Evolutionary conservation across 2,329 filamentous ascomycete species (phyloP).

Genomic region (Ophiostoma sp.): DNA sequence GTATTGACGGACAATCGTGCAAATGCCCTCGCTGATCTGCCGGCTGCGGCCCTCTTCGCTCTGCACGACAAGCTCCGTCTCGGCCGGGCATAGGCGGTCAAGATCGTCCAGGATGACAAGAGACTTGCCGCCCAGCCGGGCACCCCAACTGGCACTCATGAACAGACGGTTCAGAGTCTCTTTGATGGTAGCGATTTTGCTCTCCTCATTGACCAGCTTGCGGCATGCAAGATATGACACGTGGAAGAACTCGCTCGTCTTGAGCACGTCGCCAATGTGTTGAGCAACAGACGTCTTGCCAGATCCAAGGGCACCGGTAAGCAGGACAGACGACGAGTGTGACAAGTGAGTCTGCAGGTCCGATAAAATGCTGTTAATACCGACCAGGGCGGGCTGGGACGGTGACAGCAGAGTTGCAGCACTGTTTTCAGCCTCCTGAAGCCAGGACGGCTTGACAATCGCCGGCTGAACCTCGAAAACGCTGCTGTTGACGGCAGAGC

Average conservation of each 20-base stretch:
- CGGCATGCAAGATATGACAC: conserved; percentile 82
- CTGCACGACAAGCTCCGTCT: conserved; percentile 89
- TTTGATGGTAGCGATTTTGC: conserved; percentile 81
- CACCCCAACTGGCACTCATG: conserved; percentile 85
- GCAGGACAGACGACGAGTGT: conserved; percentile 79
- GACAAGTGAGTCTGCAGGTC: conserved; percentile 71
- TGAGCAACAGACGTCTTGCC: conserved; percentile 82
- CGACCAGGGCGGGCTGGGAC: conserved; percentile 57
- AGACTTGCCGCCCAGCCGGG: conserved; percentile 74
- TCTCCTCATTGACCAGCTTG: conserved; percentile 85
- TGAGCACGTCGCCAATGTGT: conserved; percentile 67
- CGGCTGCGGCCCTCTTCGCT: conserved; percentile 90
- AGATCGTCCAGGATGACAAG: conserved; percentile 88
- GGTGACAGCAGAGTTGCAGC: conserved; percentile 44
- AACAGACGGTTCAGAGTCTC: conserved; percentile 81
- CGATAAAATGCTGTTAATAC: conserved; percentile 71
- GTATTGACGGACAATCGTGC: conserved; percentile 76
- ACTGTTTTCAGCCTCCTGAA: conserved; percentile 34
- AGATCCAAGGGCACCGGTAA: conserved; percentile 83
- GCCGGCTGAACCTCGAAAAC: conserved; percentile 71
- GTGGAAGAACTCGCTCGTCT: conserved; percentile 69
- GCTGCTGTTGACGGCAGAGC: conserved; percentile 63
- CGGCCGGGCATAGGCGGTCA: conserved; percentile 85
- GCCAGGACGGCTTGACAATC: conserved; percentile 59
- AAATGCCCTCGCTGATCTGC: conserved; percentile 85